Evolutionary conservation across 371 early-diverging fungal genomes (phyloP).

Genomic region (Lichtheimia corymbifera): DNA sequence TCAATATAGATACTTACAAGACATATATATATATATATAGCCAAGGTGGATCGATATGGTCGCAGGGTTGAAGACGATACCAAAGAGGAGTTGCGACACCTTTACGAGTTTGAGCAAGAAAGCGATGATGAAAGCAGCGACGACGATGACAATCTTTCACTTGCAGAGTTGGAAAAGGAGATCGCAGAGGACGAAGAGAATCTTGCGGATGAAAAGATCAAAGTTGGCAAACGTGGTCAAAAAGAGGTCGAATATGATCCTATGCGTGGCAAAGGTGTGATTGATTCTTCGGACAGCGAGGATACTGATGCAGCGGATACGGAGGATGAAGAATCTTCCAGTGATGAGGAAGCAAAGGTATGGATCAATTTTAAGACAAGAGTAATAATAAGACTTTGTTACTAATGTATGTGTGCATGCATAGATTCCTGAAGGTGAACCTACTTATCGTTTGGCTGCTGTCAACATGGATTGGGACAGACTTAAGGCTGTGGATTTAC

Average conservation of each 20-base stretch:
- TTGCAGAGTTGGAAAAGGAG: slow-evolving; percentile 49
- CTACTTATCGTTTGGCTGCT: slow-evolving; percentile 85
- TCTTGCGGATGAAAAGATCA: slow-evolving; percentile 24
- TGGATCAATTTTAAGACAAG: slow-evolving; percentile 24
- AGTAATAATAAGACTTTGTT: slow-evolving; percentile 4
- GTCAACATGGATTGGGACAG: slow-evolving; percentile 99
- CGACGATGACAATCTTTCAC: slow-evolving; percentile 30
- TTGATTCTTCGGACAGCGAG: slow-evolving; percentile 62
- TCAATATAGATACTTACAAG: background rate
- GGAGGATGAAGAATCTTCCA: slow-evolving; percentile 51
- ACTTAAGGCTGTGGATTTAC: slow-evolving; percentile 83
- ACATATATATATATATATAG: slow-evolving; percentile 25
- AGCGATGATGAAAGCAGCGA: slow-evolving; percentile 28
- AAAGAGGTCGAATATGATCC: slow-evolving; percentile 56
- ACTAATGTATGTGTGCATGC: slow-evolving; percentile 10
- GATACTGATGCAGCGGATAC: slow-evolving; percentile 55
- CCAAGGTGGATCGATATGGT: slow-evolving; percentile 90
- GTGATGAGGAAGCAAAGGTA: slow-evolving; percentile 55
- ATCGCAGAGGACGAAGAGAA: slow-evolving; percentile 51
- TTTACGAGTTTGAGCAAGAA: slow-evolving; percentile 62
- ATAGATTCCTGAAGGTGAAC: slow-evolving; percentile 80
- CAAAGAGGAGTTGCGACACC: slow-evolving; percentile 58
- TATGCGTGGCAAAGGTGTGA: slow-evolving; percentile 85
- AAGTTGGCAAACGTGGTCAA: slow-evolving; percentile 12
- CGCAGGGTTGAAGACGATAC: slow-evolving; percentile 55